phyloP scores from a whole-genome alignment of 2,329 filamentous ascomycete species.

The Scorias spongiosa region DNA sequence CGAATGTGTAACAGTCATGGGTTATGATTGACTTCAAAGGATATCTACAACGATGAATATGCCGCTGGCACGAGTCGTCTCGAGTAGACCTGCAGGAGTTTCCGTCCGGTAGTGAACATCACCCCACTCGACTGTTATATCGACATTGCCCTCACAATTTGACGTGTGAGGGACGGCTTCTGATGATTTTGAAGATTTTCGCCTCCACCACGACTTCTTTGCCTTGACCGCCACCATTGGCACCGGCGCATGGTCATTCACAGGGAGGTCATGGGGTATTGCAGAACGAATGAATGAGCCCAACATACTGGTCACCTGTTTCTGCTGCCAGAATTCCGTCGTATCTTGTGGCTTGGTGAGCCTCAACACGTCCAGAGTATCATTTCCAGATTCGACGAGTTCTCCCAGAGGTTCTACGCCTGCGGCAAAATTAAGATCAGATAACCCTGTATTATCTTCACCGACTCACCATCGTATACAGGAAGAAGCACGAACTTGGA shows the following conservation, averaged over 20 bases:
- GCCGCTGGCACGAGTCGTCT: conserved; percentile 19
- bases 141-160: conserved; percentile 4
- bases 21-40: neutral
- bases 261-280: neutral
- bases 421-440: neutral
- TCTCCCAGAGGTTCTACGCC: conserved; percentile 9
- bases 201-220: neutral
- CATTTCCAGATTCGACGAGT: conserved; percentile 13
- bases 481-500: conserved; percentile 17
- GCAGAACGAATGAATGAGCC: neutral
- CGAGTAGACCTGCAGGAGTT: conserved; percentile 29
- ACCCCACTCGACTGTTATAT: conserved; percentile 21
- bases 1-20: no score
- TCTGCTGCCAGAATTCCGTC: conserved; percentile 19
- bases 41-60: conserved; percentile 13
- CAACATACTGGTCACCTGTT: conserved; percentile 1
- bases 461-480: conserved; percentile 16
- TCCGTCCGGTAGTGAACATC: conserved; percentile 28
- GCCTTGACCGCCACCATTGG: conserved; percentile 8
- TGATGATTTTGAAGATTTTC: conserved; percentile 1
- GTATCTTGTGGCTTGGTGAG: conserved; percentile 15
- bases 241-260: neutral
- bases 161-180: conserved; percentile 9
- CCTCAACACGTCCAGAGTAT: conserved; percentile 13
- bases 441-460: conserved; percentile 1